Evolutionary conservation across 106 monocot genomes (phyloP).

Genomic region (Acorus calamus): DNA sequence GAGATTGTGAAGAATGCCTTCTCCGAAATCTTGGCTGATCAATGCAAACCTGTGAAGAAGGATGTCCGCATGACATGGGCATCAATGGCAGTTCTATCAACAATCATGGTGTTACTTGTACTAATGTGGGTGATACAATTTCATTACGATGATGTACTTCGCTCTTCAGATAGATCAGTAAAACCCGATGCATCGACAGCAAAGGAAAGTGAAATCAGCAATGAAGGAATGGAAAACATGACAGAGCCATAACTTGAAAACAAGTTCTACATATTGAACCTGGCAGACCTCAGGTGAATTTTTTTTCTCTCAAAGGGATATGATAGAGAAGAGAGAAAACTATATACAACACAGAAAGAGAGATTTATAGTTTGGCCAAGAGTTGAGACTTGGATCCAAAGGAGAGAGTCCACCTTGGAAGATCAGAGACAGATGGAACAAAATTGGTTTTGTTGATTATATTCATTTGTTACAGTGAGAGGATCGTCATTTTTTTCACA

Average conservation of each 20-base stretch:
- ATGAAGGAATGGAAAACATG: background rate
- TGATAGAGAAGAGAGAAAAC: too few relatives aligned
- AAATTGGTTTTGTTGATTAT: too few relatives aligned
- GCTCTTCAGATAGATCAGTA: conserved; percentile 25
- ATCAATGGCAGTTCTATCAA: conserved; percentile 30
- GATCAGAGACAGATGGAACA: too few relatives aligned
- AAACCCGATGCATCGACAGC: conserved; percentile 15
- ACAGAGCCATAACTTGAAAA: background rate
- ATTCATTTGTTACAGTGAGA: too few relatives aligned
- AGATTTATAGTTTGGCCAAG: conserved; percentile 2
- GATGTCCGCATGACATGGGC: conserved; percentile 56
- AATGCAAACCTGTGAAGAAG: conserved; percentile 59
- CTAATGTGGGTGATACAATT: conserved; percentile 16
- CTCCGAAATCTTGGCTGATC: conserved; percentile 41
- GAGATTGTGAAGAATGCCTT: conserved; percentile 71
- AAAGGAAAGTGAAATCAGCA: conserved; percentile 3
- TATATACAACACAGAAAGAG: background rate
- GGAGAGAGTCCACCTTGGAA: conserved; percentile 18
- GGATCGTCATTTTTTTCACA: too few relatives aligned
- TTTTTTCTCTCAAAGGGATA: too few relatives aligned
- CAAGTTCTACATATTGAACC: background rate
- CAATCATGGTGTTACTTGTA: conserved; percentile 32
- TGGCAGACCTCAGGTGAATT: too few relatives aligned
- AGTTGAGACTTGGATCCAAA: conserved; percentile 22
- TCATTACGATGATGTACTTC: conserved; percentile 2